Evolutionary conservation across 352 stramenopile genomes (phyloP).

Genomic region (Globisporangium spinosum): DNA sequence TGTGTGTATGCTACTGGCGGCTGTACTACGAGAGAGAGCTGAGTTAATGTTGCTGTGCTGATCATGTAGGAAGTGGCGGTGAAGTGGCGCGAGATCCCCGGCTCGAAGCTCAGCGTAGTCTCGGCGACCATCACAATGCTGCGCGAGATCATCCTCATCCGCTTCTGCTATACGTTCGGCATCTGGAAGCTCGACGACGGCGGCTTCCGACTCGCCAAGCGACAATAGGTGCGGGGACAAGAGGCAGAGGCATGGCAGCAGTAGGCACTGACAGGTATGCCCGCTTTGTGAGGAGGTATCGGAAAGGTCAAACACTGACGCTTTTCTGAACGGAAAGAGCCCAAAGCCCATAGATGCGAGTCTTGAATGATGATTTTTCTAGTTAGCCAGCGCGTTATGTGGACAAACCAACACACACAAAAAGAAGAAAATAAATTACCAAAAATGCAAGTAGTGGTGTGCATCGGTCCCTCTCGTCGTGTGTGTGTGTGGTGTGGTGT

Average conservation of each 20-base stretch:
- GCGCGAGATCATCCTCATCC: constrained; percentile 90
- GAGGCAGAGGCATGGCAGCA: no score
- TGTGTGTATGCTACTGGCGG: constrained; percentile 2
- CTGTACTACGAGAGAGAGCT: constrained; percentile 5
- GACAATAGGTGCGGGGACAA: neutral
- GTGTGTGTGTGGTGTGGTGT: neutral
- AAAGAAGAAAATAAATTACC: neutral
- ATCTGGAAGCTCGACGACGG: constrained; percentile 81
- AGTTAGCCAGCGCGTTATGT: neutral
- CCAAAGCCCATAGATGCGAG: neutral
- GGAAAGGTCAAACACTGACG: neutral
- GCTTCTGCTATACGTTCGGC: constrained; percentile 87
- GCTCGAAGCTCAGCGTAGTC: constrained; percentile 89
- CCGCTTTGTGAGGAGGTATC: neutral
- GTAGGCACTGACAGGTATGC: no score
- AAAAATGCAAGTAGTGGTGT: neutral
- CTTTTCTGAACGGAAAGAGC: neutral
- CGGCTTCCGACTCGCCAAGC: constrained; percentile 45
- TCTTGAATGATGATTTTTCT: neutral
- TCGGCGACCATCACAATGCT: constrained; percentile 89
- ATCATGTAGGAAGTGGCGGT: constrained; percentile 86
- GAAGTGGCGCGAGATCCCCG: constrained; percentile 89
- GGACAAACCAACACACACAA: neutral
- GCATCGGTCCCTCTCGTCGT: neutral
- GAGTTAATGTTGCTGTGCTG: constrained; percentile 3